These are phyloP conservation scores for Chlorella vulgaris DNA, from an alignment of 139 green algal genomes.

Conservation along the genomic window DNA sequence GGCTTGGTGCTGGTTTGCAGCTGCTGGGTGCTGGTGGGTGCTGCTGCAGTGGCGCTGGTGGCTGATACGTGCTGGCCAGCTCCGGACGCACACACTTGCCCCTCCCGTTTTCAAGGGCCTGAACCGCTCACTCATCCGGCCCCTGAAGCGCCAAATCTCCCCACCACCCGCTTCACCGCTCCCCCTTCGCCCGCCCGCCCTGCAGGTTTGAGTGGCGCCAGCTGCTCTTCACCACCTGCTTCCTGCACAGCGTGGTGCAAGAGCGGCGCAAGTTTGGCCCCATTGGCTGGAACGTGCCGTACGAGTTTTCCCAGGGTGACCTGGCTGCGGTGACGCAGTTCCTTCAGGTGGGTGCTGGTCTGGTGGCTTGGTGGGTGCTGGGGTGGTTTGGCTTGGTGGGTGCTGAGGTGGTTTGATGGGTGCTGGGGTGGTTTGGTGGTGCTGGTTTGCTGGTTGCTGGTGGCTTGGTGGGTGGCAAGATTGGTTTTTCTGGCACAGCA, in stretches of 20 bases:
- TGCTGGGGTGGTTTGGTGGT: no score
- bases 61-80: no score
- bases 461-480: no score
- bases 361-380: no score
- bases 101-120: no score
- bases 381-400: no score
- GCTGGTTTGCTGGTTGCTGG: no score
- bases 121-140: no score
- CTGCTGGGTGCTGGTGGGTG: neutral
- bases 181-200: neutral
- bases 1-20: neutral
- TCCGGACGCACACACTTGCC: no score
- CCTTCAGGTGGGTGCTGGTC: conserved; percentile 54
- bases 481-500: no score
- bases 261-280: conserved; percentile 95
- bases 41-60: neutral
- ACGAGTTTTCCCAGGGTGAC: conserved; percentile 96
- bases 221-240: conserved; percentile 93
- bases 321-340: conserved; percentile 88
- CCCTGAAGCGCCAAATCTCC: neutral
- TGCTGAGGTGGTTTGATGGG: no score
- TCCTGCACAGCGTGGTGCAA: conserved; percentile 89
- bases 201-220: conserved; percentile 82
- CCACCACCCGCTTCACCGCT: neutral
- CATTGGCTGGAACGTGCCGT: conserved; percentile 96